phyloP scores from a whole-genome alignment of 139 green algal genomes.

The Chlamydomonas sphaeroides region DNA sequence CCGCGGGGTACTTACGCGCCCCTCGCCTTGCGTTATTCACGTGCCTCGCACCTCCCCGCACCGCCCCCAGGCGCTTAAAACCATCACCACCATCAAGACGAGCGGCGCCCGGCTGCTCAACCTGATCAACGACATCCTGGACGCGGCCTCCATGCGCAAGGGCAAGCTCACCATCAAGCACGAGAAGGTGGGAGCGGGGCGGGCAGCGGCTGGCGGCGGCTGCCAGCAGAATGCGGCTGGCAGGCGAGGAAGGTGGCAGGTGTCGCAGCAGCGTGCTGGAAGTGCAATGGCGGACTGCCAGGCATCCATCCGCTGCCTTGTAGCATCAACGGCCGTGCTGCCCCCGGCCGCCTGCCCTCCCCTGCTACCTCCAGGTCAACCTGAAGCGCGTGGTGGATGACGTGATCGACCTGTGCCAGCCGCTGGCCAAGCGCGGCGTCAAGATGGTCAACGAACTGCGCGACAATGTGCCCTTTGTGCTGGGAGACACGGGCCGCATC shows the following conservation, averaged over 20 bases:
- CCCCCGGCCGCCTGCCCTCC: no score
- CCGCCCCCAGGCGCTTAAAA: slow-evolving; percentile 31
- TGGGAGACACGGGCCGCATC: slow-evolving; percentile 63
- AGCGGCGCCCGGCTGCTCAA: slow-evolving; percentile 59
- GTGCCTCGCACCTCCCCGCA: neutral
- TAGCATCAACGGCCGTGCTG: no score
- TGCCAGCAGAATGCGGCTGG: no score
- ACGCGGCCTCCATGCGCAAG: slow-evolving; percentile 55
- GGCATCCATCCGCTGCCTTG: no score
- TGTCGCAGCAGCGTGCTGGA: no score
- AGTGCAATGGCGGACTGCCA: no score
- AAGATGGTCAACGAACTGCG: slow-evolving; percentile 56
- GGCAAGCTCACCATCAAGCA: slow-evolving; percentile 63
- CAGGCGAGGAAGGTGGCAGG: no score
- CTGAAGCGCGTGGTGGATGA: slow-evolving; percentile 60
- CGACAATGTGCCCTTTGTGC: slow-evolving; percentile 42
- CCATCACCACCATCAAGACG: slow-evolving; percentile 60
- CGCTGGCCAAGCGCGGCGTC: slow-evolving; percentile 59
- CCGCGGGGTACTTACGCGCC: no score
- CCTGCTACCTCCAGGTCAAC: no score
- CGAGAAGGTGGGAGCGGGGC: no score
- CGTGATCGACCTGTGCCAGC: slow-evolving; percentile 64
- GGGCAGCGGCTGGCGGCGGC: no score
- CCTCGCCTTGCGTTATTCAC: no score
- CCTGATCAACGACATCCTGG: slow-evolving; percentile 68